Evolutionary conservation across 169 alveolate genomes (phyloP).

Genomic region (Plasmodium blacklocki): DNA sequence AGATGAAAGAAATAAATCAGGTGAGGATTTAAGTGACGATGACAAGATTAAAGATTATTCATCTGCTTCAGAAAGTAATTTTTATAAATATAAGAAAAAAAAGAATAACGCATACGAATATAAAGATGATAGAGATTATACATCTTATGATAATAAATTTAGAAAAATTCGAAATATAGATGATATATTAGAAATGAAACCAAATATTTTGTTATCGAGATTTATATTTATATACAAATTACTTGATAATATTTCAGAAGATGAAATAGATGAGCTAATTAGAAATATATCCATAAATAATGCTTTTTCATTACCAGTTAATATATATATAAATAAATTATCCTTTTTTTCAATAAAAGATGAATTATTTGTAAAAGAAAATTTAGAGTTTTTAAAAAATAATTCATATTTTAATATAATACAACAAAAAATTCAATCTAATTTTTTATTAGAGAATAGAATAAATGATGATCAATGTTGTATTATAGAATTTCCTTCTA

Average conservation of each 20-base stretch:
- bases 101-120: slow-evolving; percentile 18
- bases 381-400: slow-evolving; percentile 65
- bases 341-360: slow-evolving; percentile 52
- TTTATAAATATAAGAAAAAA: slow-evolving; percentile 4
- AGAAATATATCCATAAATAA: slow-evolving; percentile 81
- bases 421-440: slow-evolving; percentile 24
- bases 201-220: slow-evolving; percentile 51
- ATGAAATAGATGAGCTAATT: slow-evolving; percentile 81
- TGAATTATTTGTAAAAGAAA: slow-evolving; percentile 58
- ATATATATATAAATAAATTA: slow-evolving; percentile 60
- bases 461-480: slow-evolving; percentile 61
- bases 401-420: slow-evolving; percentile 61
- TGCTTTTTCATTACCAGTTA: slow-evolving; percentile 82
- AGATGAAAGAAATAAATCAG: background rate
- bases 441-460: slow-evolving; percentile 11
- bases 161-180: slow-evolving; percentile 15
- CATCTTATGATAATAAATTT: background rate
- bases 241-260: slow-evolving; percentile 74
- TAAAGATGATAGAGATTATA: background rate
- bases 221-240: slow-evolving; percentile 58
- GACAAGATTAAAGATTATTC: slow-evolving; percentile 27
- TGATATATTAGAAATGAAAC: slow-evolving; percentile 46
- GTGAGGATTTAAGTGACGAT: background rate
- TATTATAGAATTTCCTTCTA: slow-evolving; percentile 66
- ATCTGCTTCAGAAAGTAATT: slow-evolving; percentile 17